Evolutionary conservation across 1,139 yeast genomes (phyloP).

Genomic region (Sugiyamaella neomexicana): DNA sequence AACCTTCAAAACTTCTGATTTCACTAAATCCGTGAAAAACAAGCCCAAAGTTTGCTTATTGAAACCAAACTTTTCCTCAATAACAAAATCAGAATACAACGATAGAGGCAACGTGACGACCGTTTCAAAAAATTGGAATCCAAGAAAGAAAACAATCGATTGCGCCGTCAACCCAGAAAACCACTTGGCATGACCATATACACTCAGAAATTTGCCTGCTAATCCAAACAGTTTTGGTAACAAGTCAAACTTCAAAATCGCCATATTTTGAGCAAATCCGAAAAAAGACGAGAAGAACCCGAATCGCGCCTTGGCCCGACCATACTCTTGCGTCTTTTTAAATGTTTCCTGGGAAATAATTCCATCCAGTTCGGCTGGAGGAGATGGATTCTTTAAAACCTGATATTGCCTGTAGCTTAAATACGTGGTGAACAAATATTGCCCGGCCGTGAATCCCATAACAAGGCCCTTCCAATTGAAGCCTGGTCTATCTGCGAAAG

Average conservation of each 20-base stretch:
- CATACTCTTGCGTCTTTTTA: slow-evolving; percentile 73
- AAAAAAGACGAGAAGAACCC: slow-evolving; percentile 57
- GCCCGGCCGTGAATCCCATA: slow-evolving; percentile 72
- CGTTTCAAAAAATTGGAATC: slow-evolving; percentile 51
- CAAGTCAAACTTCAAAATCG: slow-evolving; percentile 58
- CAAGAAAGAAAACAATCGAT: slow-evolving; percentile 62
- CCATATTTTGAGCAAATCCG: slow-evolving; percentile 56
- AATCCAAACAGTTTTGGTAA: slow-evolving; percentile 69
- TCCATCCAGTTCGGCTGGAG: slow-evolving; percentile 64
- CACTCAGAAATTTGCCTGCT: slow-evolving; percentile 48
- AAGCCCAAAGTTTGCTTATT: slow-evolving; percentile 74
- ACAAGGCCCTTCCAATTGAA: slow-evolving; percentile 79
- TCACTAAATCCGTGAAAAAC: slow-evolving; percentile 72
- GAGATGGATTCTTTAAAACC: slow-evolving; percentile 55
- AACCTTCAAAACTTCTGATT: slow-evolving; percentile 54
- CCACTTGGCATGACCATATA: slow-evolving; percentile 38
- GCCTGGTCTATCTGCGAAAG: slow-evolving; percentile 53
- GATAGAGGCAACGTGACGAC: slow-evolving; percentile 63
- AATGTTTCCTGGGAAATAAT: slow-evolving; percentile 66
- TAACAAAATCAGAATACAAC: slow-evolving; percentile 77
- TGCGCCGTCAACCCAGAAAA: slow-evolving; percentile 46
- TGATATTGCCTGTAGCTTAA: slow-evolving; percentile 75
- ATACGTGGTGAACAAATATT: slow-evolving; percentile 71
- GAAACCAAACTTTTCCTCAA: slow-evolving; percentile 92
- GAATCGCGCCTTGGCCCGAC: slow-evolving; percentile 78